Evolutionary conservation across 1,139 yeast genomes (phyloP).

Genomic region (Schizosaccharomyces versatilis): DNA sequence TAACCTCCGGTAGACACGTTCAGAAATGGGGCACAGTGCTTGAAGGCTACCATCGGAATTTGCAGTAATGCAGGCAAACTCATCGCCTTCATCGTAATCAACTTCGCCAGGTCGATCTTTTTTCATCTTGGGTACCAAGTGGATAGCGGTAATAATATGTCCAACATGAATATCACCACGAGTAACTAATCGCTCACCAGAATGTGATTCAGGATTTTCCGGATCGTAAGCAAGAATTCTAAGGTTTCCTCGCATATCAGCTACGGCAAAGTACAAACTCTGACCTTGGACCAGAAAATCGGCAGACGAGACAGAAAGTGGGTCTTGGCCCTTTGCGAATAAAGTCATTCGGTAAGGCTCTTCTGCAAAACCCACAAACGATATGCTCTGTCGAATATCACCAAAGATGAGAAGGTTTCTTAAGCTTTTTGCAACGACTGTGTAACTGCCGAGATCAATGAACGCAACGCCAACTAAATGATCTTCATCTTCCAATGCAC

Average conservation of each 20-base stretch:
- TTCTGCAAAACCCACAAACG: slow-evolving; percentile 72
- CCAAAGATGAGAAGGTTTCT: slow-evolving; percentile 62
- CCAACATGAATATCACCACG: slow-evolving; percentile 54
- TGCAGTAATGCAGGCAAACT: slow-evolving; percentile 31
- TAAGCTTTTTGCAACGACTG: slow-evolving; percentile 59
- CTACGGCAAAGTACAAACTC: slow-evolving; percentile 41
- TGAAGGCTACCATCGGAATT: slow-evolving; percentile 62
- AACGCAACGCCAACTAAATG: slow-evolving; percentile 81
- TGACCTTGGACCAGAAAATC: slow-evolving; percentile 58
- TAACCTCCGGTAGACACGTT: slow-evolving; percentile 53
- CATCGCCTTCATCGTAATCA: slow-evolving; percentile 10
- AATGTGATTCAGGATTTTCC: slow-evolving; percentile 46
- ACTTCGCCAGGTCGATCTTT: slow-evolving; percentile 4
- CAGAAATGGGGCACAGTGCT: slow-evolving; percentile 54
- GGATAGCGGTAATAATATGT: slow-evolving; percentile 37
- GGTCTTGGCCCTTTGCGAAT: slow-evolving; percentile 52
- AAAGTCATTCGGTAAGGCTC: slow-evolving; percentile 77
- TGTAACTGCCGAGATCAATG: slow-evolving; percentile 58
- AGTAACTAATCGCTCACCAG: slow-evolving; percentile 56
- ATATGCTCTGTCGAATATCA: slow-evolving; percentile 58
- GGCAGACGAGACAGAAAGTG: slow-evolving; percentile 35
- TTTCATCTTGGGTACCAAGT: slow-evolving; percentile 26
- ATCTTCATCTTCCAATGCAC: slow-evolving; percentile 67
- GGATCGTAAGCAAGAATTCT: slow-evolving; percentile 79
- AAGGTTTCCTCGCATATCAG: slow-evolving; percentile 47